These are phyloP conservation scores for Candida hungchunana DNA, from an alignment of 805 yeast genomes.

Conservation along the genomic window DNA sequence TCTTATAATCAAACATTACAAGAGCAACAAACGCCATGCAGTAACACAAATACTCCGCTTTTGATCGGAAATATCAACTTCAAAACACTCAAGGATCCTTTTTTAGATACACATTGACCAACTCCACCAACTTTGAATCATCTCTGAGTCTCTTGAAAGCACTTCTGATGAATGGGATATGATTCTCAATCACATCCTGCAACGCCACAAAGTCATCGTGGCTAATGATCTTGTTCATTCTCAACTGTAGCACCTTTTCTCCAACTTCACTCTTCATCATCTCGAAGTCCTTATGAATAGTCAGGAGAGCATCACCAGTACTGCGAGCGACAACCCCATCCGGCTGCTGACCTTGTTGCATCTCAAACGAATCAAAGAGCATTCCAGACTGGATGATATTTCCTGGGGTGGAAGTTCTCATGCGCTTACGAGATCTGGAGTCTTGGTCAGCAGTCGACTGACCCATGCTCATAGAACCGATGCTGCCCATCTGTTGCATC, in stretches of 20 bases:
- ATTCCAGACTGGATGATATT: constrained; percentile 9
- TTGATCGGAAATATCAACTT: too few relatives aligned
- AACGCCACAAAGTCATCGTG: constrained; percentile 18
- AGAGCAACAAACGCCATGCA: not conserved
- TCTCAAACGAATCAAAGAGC: constrained; percentile 10
- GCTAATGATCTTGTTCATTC: constrained; percentile 16
- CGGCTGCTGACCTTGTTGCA: constrained; percentile 3
- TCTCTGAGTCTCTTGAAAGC: constrained; percentile 22
- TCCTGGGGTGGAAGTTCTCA: constrained; percentile 7
- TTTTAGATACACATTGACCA: constrained; percentile 21
- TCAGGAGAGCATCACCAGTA: constrained; percentile 22
- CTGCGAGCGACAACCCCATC: constrained; percentile 4
- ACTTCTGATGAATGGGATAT: constrained; percentile 18
- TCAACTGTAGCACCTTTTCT: constrained; percentile 19
- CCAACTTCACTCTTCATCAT: constrained; percentile 19
- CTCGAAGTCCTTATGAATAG: constrained; percentile 22
- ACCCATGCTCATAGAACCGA: constrained; percentile 2
- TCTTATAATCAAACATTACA: not conserved
- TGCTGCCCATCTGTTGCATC: constrained; percentile 8
- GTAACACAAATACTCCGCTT: too few relatives aligned
- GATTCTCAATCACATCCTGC: constrained; percentile 18
- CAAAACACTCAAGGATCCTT: constrained; percentile 8
- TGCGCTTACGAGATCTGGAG: constrained; percentile 7
- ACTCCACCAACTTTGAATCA: constrained; percentile 18
- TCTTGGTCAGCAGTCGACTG: constrained; percentile 2